Base-by-base conservation (phyloP, 2,329 filamentous ascomycete genomes). In the Nannizziopsis arthrosporioides region DNA sequence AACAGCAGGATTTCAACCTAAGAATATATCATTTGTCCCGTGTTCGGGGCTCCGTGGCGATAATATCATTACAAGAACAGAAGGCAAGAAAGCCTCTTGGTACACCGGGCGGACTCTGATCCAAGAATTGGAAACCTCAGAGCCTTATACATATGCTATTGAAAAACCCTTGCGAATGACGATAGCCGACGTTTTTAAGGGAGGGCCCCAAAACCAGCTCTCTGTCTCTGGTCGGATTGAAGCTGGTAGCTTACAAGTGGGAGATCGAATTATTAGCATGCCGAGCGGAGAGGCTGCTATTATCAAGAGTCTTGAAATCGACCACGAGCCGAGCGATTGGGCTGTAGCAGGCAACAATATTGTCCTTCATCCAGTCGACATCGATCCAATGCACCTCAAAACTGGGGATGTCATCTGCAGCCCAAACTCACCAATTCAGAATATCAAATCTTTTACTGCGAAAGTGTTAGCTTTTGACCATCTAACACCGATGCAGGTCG, bases 401-500 rank as follows among this genome's bases (percentile, higher is more conserved):
- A 75, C 84, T 6, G 92, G 92, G 15, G 89, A 96, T 60, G 84
- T 96, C 14, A 68, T 94, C n/a, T 94, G 88, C 67, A 74, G 78
- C 42, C 74, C 80, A 0, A 72, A 74, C 1, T 68, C 75, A 1
- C 82, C 87, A 0, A 81, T 94, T 31, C 68, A 72, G 19, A 84
- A 83, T 51, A 72, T 86, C 50, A 83, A 82, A 49, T 76, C 72
- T 0, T 89, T 96, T 58, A 85, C 78, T 1, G 79, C 84, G 52
- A 94, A 94, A 65, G 80, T 92, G 9, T 75, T 95, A 48, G 87
- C 89, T 0, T 94, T 96, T 59, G 87, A 94, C 52, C 82, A 90
- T 53, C 68, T 98, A 12, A 82, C 89, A 67, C 90, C 90, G 0
- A 92, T 90, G 78, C 78, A 80, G 18, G 78, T 96, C 8, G 90